A percentile compares a stretch with the other conserved stretches of the same genome.
Conservation (phyloP, 305 asterid species). For the Caryopteris hybrid region DNA sequence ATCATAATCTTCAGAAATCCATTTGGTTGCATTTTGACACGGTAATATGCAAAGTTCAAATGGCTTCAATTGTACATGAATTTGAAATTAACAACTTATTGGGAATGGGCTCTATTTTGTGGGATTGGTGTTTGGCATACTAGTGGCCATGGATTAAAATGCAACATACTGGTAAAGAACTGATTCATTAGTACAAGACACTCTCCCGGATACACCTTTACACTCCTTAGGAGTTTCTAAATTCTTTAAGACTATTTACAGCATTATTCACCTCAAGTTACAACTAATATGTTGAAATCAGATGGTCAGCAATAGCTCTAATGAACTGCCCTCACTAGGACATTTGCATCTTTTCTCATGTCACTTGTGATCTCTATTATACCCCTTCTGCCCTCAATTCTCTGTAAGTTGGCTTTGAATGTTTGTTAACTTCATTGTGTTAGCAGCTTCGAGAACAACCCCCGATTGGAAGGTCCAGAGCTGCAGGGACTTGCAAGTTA, state of each 20-base stretch:
- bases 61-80: background rate
- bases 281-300: background rate
- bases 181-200: background rate
- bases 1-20: background rate
- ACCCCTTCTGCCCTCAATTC: background rate
- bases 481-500: constrained; percentile 90
- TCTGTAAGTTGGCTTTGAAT: constrained; percentile 5
- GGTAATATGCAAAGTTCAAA: background rate
- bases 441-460: constrained; percentile 89
- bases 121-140: background rate
- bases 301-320: background rate
- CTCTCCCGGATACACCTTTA: background rate
- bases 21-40: background rate
- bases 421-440: background rate
- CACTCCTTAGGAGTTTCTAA: background rate
- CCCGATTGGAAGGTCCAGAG: constrained; percentile 92
- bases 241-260: background rate
- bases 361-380: background rate
- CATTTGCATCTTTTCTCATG: background rate
- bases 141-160: background rate
- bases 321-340: too few relatives aligned
- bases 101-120: too few relatives aligned
- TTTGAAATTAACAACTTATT: background rate
- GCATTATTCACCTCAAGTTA: background rate
- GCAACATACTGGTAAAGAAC: background rate